phyloP scores from a whole-genome alignment of 345 rosid species.

The Garcia nutans region DNA sequence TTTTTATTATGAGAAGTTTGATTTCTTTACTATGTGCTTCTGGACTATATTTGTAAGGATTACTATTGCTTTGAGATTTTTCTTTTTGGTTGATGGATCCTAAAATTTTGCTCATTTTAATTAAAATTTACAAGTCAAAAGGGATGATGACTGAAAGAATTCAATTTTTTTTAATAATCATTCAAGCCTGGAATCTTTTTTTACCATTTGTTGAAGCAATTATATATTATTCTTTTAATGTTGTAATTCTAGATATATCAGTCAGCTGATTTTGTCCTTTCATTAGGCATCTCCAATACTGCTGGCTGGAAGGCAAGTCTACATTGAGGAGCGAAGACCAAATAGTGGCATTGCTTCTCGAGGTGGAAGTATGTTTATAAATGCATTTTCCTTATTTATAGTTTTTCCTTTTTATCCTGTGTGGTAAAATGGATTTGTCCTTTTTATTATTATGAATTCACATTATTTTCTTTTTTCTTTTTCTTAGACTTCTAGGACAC shows the following conservation, averaged over 20 bases:
- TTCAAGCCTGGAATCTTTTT: neutral
- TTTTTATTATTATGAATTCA: neutral
- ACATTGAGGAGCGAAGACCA: conserved; percentile 94
- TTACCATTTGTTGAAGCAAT: neutral
- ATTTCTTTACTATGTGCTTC: neutral
- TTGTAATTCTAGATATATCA: neutral
- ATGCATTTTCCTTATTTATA: neutral
- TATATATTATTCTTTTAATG: neutral
- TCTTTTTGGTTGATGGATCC: neutral
- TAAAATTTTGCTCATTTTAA: neutral
- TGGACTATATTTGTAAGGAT: neutral
- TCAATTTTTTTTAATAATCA: neutral
- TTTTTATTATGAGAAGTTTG: neutral
- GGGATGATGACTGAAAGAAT: neutral
- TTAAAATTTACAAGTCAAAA: neutral
- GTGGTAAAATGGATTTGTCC: neutral
- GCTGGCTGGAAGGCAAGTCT: conserved; percentile 82
- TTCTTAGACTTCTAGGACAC: neutral
- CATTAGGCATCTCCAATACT: conserved; percentile 85
- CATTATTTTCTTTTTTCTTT: neutral
- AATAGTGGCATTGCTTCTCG: conserved; percentile 64
- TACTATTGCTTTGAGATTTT: neutral
- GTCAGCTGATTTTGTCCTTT: conserved; percentile 16
- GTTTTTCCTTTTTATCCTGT: neutral
- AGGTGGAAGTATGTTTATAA: conserved; percentile 69